Evolutionary conservation across 768 basidiomycete species (phyloP).

Genomic region (Astraeus odoratus): DNA sequence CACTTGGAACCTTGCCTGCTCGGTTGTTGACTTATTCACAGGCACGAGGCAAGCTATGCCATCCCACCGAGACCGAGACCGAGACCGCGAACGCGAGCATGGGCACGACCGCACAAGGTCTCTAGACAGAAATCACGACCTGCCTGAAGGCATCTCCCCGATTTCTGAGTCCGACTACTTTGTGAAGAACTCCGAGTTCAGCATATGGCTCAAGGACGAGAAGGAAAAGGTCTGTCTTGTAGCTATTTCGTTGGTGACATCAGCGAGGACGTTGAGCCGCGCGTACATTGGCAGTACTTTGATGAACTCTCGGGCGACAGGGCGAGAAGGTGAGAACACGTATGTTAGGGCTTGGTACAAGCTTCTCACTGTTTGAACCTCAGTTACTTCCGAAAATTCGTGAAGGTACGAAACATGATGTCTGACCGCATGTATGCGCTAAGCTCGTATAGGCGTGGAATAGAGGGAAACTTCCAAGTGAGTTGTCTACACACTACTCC

Average conservation of each 20-base stretch:
- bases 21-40: neutral
- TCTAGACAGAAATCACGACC: slow-evolving; percentile 29
- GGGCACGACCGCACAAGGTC: neutral
- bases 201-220: slow-evolving; percentile 77
- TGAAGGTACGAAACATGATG: slow-evolving; percentile 46
- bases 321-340: slow-evolving; percentile 55
- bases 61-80: neutral
- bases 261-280: slow-evolving; percentile 2
- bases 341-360: slow-evolving; percentile 3
- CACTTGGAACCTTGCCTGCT: neutral
- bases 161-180: slow-evolving; percentile 87
- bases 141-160: slow-evolving; percentile 51
- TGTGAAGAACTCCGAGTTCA: slow-evolving; percentile 80
- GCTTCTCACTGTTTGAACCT: slow-evolving; percentile 23
- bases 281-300: slow-evolving; percentile 54
- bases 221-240: slow-evolving; percentile 43
- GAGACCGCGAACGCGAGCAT: no score
- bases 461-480: slow-evolving; percentile 64
- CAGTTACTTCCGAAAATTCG: slow-evolving; percentile 91
- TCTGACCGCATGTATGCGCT: slow-evolving; percentile 1
- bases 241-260: neutral
- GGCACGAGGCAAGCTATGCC: neutral
- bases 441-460: slow-evolving; percentile 62
- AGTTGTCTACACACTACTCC: no score
- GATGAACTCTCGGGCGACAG: slow-evolving; percentile 79